Evolutionary conservation across 805 yeast genomes (phyloP).

Genomic region (Lipomyces kockii): DNA sequence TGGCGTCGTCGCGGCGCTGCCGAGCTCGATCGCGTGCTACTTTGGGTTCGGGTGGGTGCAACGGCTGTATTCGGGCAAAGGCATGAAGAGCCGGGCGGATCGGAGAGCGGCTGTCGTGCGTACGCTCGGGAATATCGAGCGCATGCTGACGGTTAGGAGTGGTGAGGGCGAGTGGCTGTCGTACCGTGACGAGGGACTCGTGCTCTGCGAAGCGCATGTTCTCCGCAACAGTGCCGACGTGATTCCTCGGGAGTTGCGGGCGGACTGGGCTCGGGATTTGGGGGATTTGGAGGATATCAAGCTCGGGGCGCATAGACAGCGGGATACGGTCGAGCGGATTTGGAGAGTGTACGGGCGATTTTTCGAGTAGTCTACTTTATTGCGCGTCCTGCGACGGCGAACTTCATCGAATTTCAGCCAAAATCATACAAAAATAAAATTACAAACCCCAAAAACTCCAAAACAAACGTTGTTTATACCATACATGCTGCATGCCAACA

Average conservation of each 20-base stretch:
- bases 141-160: constrained; percentile 50
- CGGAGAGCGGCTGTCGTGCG: constrained; percentile 45
- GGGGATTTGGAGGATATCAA: constrained; percentile 58
- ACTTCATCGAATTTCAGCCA: too few relatives aligned
- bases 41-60: constrained; percentile 14
- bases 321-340: constrained; percentile 51
- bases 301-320: constrained; percentile 48
- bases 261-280: constrained; percentile 67
- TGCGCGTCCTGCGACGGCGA: too few relatives aligned
- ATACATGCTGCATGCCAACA: too few relatives aligned
- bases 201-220: constrained; percentile 68
- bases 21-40: constrained; percentile 58
- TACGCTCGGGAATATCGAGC: constrained; percentile 62
- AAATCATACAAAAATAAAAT: neutral
- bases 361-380: neutral
- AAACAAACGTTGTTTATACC: neutral
- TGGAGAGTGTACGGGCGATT: constrained; percentile 33
- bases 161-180: constrained; percentile 37
- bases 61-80: constrained; percentile 44
- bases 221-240: constrained; percentile 56
- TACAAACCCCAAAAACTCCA: neutral
- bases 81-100: constrained; percentile 41
- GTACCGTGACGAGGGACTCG: constrained; percentile 58
- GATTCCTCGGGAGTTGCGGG: constrained; percentile 55
- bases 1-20: constrained; percentile 87